A percentile compares a stretch with the other conserved stretches of the same genome.
phyloP scores from a whole-genome alignment of 2,329 filamentous ascomycete genomes.

The Botrytis paeoniae region DNA sequence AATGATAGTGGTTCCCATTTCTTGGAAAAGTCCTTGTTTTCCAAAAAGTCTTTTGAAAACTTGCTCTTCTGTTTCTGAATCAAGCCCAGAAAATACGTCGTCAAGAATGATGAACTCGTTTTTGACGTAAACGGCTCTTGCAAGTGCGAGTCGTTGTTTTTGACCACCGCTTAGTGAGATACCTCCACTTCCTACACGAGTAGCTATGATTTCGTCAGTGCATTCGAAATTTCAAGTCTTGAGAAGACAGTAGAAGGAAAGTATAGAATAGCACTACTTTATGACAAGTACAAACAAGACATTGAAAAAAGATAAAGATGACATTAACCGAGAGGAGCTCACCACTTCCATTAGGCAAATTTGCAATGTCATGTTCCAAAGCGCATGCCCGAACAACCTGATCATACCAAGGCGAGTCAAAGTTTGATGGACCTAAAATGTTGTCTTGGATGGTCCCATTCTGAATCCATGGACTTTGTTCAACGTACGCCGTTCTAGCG shows the following conservation, averaged over 20 bases:
- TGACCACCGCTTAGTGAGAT: constrained; percentile 38
- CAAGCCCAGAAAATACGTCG: constrained; percentile 36
- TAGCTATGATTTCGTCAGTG: constrained; percentile 23
- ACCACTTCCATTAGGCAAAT: constrained; percentile 60
- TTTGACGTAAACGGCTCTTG: constrained; percentile 47
- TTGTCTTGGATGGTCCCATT: constrained; percentile 44
- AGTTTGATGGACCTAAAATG: constrained; percentile 41
- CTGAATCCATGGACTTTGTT: constrained; percentile 46
- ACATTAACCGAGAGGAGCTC: constrained; percentile 50
- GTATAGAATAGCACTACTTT: not conserved
- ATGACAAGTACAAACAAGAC: not conserved
- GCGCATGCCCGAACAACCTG: constrained; percentile 64
- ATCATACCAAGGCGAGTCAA: constrained; percentile 58
- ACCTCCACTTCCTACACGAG: constrained; percentile 35
- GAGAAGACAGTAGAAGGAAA: not conserved
- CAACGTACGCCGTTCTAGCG: constrained; percentile 41
- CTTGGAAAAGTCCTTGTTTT: constrained; percentile 24
- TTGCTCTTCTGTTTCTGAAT: constrained; percentile 32
- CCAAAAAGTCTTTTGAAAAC: constrained; percentile 30
- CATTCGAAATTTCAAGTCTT: not conserved
- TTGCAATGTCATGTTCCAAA: constrained; percentile 56
- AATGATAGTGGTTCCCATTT: constrained; percentile 39
- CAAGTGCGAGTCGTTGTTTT: constrained; percentile 51
- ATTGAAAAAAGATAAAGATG: not conserved
- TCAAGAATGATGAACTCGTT: constrained; percentile 35